Evolutionary conservation across 148 eudicot species (phyloP), one percentile per base, ranked within the genome.

Genomic region (Pouteria glomerata): DNA sequence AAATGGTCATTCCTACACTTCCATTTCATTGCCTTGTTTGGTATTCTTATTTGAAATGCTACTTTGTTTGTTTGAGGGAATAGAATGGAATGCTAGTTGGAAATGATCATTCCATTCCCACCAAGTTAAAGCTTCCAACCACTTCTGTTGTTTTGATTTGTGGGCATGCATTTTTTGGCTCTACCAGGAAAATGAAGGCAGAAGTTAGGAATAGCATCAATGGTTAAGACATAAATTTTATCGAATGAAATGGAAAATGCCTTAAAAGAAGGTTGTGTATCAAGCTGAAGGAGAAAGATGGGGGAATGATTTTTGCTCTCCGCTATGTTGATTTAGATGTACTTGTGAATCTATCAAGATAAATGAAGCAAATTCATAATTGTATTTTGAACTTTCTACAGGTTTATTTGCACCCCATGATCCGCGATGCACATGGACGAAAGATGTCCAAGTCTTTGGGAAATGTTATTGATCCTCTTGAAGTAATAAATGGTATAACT

Each of bases 371-470:
- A 57, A 55, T 69, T 29, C 39, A 57, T 41, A 39, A 23, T 37
- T 57, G 52, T 35, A 53, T 41, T 24, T 57, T 71, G 39, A 18
- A 53, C 42, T 70, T 47, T 71, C 41, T 68, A 19, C 81, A 94
- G 98, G 97, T 94, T 59, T 91, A 94, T 83, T 79, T 94, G 80
- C 98, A 94, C 77, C 97, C 98, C 29, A 91, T 94, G 98, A 82
- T 94, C 61, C 93, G 97, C 52, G 98, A 94, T 83, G 98, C 97
- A 59, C 97, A 89, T 77, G 98, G 96, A 23, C 91, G 93, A 34
- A 94, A 94, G 73, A 94, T 91, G 98, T 94, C 98, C 68, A 94
- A 94, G 81, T 94, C 98, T 37, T 74, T 91, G 62, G 98, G 98
- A 48, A 94, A 91, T 84, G 98, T 94, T 51, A 67, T 89, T 72